These are phyloP conservation scores for Ramaria sp. DNA, from an alignment of 768 basidiomycete species.

Conservation along the genomic window DNA sequence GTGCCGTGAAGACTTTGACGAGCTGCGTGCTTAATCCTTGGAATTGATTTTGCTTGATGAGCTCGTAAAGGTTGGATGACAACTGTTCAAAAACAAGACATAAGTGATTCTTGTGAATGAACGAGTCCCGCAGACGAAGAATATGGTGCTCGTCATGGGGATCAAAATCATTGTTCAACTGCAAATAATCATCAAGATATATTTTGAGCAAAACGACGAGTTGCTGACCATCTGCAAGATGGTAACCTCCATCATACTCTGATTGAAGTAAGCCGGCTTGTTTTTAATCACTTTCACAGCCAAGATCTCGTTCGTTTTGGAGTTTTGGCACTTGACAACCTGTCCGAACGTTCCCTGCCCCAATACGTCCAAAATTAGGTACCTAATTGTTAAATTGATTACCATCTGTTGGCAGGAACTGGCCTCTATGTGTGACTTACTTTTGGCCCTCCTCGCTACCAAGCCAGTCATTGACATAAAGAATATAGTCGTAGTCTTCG, in stretches of 20 bases:
- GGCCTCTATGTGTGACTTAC: slow-evolving; percentile 36
- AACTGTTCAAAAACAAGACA: slow-evolving; percentile 97
- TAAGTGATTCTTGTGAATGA: slow-evolving; percentile 92
- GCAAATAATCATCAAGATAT: slow-evolving; percentile 4
- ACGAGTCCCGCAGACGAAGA: slow-evolving; percentile 86
- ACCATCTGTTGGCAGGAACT: slow-evolving; percentile 6
- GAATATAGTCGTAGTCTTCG: slow-evolving; percentile 97
- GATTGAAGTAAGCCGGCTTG: slow-evolving; percentile 98
- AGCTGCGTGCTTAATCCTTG: slow-evolving; percentile 93
- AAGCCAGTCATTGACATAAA: slow-evolving; percentile 97
- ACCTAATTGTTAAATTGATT: slow-evolving; percentile 37
- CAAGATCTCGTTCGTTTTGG: slow-evolving; percentile 97
- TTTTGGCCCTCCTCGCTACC: slow-evolving; percentile 93
- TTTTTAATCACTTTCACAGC: slow-evolving; percentile 99
- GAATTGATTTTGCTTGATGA: slow-evolving; percentile 99
- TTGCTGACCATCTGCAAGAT: slow-evolving; percentile 86
- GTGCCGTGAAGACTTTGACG: slow-evolving; percentile 97
- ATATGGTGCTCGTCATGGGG: slow-evolving; percentile 95
- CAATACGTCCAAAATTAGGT: slow-evolving; percentile 93
- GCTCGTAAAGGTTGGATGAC: slow-evolving; percentile 94
- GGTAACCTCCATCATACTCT: slow-evolving; percentile 99
- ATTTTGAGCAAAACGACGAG: neutral
- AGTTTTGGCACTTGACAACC: slow-evolving; percentile 99
- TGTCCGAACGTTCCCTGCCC: slow-evolving; percentile 99
- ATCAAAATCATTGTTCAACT: slow-evolving; percentile 93